These are phyloP conservation scores for Starmerella stigmatis DNA, from an alignment of 805 yeast species.

Conservation along the genomic window DNA sequence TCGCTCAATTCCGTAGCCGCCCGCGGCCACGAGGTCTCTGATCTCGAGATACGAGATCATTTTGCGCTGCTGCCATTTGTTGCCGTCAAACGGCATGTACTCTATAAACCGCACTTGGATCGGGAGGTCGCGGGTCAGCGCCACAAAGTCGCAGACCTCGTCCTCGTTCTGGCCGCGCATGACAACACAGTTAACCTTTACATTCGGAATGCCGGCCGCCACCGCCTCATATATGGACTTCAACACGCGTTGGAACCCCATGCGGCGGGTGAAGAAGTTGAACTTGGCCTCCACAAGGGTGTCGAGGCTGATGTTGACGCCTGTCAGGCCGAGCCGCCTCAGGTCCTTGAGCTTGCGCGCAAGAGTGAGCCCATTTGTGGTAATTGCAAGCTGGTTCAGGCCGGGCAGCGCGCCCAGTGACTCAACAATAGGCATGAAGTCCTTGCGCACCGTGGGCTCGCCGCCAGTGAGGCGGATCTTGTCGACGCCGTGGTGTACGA, in stretches of 20 bases:
- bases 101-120: constrained; percentile 46
- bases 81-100: constrained; percentile 51
- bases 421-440: constrained; percentile 37
- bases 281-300: constrained; percentile 45
- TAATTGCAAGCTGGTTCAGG: constrained; percentile 40
- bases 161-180: constrained; percentile 44
- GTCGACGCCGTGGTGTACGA: constrained; percentile 41
- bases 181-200: constrained; percentile 43
- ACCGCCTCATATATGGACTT: constrained; percentile 38
- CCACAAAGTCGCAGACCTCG: constrained; percentile 41
- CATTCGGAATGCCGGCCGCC: constrained; percentile 36
- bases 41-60: constrained; percentile 41
- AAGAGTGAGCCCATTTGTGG: constrained; percentile 44
- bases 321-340: constrained; percentile 36
- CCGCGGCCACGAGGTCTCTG: constrained; percentile 28
- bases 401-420: constrained; percentile 35
- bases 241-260: constrained; percentile 40
- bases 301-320: constrained; percentile 41
- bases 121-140: constrained; percentile 33
- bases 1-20: constrained; percentile 12
- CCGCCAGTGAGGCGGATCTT: constrained; percentile 48
- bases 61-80: constrained; percentile 40
- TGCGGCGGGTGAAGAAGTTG: constrained; percentile 39
- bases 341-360: constrained; percentile 40
- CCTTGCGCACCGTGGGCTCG: constrained; percentile 46